These are phyloP conservation scores for Fulvia fulva DNA, from an alignment of 2,329 filamentous ascomycete species.

Conservation along the genomic window DNA sequence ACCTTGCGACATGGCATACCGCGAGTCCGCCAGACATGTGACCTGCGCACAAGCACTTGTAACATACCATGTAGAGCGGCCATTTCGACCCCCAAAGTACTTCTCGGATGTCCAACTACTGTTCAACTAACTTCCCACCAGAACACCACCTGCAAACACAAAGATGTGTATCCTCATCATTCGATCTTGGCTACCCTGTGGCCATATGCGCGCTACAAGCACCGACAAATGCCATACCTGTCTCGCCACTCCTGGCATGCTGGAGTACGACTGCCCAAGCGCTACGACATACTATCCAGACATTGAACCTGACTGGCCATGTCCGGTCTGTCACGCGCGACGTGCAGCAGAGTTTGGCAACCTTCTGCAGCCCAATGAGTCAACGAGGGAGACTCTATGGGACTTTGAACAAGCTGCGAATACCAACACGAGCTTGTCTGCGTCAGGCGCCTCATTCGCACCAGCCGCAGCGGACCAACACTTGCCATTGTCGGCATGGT, in stretches of 20 bases:
- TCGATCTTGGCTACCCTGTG: conserved; percentile 13
- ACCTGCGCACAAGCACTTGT: conserved; percentile 1
- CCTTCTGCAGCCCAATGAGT: not conserved
- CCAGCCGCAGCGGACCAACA: not conserved
- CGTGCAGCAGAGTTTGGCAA: not conserved
- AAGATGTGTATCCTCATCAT: conserved; percentile 20
- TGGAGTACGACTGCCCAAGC: conserved; percentile 11
- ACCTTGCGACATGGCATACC: not conserved
- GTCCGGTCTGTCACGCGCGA: conserved; percentile 8
- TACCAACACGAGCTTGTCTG: not conserved
- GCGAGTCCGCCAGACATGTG: not conserved
- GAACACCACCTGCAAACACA: not conserved
- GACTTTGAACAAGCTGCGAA: not conserved
- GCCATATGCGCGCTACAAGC: conserved; percentile 12
- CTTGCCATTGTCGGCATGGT: not conserved
- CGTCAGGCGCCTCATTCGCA: not conserved
- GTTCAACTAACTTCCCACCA: not conserved
- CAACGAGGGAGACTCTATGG: not conserved
- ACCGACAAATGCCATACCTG: conserved; percentile 13
- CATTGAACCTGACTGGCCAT: conserved; percentile 8
- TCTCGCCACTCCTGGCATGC: conserved; percentile 10
- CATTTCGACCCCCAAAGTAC: not conserved
- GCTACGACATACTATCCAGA: conserved; percentile 1
- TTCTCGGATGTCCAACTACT: not conserved
- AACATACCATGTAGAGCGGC: not conserved